A percentile compares a stretch with the other conserved stretches of the same genome.
phyloP scores from a whole-genome alignment of 2,329 filamentous ascomycete species.

The Cladophialophora bantiana region DNA sequence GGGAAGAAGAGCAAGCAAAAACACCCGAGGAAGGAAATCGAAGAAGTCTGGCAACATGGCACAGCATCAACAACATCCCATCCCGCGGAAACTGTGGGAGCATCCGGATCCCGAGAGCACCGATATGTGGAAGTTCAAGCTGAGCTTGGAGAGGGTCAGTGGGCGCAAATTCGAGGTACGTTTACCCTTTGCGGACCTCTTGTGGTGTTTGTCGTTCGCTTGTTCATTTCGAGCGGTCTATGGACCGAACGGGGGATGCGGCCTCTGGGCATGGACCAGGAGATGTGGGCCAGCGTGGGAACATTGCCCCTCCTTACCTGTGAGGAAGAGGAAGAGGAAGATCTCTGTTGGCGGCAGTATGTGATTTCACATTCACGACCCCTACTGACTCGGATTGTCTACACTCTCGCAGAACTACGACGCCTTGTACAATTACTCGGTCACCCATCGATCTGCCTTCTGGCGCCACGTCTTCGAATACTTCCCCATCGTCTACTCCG shows the following conservation, averaged over 20 bases:
- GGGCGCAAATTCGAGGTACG: slow-evolving; percentile 27
- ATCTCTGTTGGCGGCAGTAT: background rate
- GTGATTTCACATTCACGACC: background rate
- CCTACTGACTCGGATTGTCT: background rate
- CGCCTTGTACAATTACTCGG: slow-evolving; percentile 74
- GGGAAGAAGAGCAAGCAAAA: background rate
- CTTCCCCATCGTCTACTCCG: slow-evolving; percentile 68
- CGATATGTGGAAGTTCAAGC: slow-evolving; percentile 68
- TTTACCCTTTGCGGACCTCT: background rate
- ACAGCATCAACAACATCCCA: slow-evolving; percentile 11
- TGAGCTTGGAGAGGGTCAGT: slow-evolving; percentile 22
- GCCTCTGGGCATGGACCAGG: background rate
- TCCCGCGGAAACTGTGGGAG: slow-evolving; percentile 62
- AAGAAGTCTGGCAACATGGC: background rate
- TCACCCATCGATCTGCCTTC: slow-evolving; percentile 68
- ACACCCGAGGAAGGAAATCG: background rate
- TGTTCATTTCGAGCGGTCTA: too few species aligned
- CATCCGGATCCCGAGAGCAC: slow-evolving; percentile 68
- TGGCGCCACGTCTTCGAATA: slow-evolving; percentile 69
- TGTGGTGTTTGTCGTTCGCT: too few species aligned
- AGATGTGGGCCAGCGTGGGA: background rate
- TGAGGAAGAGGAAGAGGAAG: background rate
- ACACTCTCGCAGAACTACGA: slow-evolving; percentile 63
- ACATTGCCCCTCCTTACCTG: background rate
- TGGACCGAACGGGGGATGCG: background rate